These are phyloP conservation scores for Hymenoscyphus occultus DNA, from an alignment of 2,329 filamentous ascomycete species.

Conservation along the genomic window DNA sequence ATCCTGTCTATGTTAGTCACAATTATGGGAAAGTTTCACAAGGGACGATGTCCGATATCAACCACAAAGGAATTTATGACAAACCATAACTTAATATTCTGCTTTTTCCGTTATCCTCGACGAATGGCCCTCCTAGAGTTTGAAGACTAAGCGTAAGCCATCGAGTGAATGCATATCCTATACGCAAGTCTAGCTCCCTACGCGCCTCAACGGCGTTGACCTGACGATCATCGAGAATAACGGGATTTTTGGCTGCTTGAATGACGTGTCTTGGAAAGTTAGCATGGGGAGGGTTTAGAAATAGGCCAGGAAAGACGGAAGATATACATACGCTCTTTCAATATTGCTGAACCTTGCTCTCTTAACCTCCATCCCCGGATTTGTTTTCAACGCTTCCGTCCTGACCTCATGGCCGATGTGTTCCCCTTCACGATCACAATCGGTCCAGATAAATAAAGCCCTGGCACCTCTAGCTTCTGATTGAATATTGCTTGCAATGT, in stretches of 20 bases:
- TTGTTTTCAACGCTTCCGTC: conserved; percentile 72
- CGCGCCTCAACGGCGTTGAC: conserved; percentile 83
- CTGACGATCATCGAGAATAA: conserved; percentile 78
- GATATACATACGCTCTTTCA: conserved; percentile 65
- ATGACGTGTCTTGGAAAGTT: conserved; percentile 68
- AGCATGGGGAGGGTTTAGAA: neutral
- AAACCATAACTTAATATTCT: conserved; percentile 75
- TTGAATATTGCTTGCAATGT: conserved; percentile 82
- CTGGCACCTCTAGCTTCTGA: conserved; percentile 69
- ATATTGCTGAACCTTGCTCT: conserved; percentile 94
- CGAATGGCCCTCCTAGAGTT: conserved; percentile 63
- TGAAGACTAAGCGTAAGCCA: conserved; percentile 80
- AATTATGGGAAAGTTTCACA: neutral
- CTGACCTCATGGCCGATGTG: conserved; percentile 93
- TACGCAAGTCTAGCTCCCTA: conserved; percentile 88
- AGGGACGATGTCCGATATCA: too few relatives aligned
- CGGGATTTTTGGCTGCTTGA: conserved; percentile 72
- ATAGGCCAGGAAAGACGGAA: conserved; percentile 30
- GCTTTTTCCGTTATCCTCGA: conserved; percentile 39
- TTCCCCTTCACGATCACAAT: conserved; percentile 96
- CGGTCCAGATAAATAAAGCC: conserved; percentile 93
- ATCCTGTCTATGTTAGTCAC: conserved; percentile 45
- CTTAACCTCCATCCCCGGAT: conserved; percentile 72
- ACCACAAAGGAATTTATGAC: conserved; percentile 22
- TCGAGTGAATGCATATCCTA: conserved; percentile 88